Evolutionary conservation across 129 eudicot species (phyloP).

Genomic region (Centrapalus pauciflorus): DNA sequence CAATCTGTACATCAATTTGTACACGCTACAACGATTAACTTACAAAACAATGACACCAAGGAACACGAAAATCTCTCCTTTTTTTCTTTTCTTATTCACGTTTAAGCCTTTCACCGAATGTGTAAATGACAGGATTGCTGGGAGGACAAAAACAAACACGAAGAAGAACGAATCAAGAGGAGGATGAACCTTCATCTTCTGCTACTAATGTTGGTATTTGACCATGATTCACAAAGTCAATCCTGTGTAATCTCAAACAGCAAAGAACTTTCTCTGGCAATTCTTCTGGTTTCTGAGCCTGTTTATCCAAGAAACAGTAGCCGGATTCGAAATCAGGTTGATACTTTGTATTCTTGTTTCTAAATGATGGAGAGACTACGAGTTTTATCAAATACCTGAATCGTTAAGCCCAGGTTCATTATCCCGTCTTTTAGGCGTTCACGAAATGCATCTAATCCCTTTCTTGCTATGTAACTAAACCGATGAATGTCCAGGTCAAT

Average conservation of each 20-base stretch:
- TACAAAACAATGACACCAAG: neutral
- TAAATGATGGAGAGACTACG: neutral
- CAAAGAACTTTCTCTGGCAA: slow-evolving; percentile 75
- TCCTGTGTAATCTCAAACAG: slow-evolving; percentile 79
- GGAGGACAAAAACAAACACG: slow-evolving; percentile 1
- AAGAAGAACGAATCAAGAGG: slow-evolving; percentile 14
- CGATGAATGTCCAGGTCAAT: slow-evolving; percentile 87
- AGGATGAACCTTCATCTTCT: slow-evolving; percentile 34
- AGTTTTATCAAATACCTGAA: slow-evolving; percentile 52
- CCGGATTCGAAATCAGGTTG: neutral
- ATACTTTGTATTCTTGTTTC: neutral
- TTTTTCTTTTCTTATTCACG: neutral
- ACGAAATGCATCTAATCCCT: slow-evolving; percentile 73
- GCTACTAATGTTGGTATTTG: slow-evolving; percentile 75
- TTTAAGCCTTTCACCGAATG: too few relatives aligned
- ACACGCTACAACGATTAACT: neutral
- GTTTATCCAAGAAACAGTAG: slow-evolving; percentile 1
- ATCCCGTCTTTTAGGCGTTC: slow-evolving; percentile 66
- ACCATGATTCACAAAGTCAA: slow-evolving; percentile 77
- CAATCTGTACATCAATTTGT: neutral
- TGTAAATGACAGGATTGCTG: slow-evolving; percentile 4
- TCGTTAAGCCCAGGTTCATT: slow-evolving; percentile 73
- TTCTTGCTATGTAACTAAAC: slow-evolving; percentile 88
- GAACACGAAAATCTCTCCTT: neutral
- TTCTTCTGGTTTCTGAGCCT: slow-evolving; percentile 92